Conservation (phyloP, 1,284 basidiomycete species). For the Cerioporus squamosus region DNA sequence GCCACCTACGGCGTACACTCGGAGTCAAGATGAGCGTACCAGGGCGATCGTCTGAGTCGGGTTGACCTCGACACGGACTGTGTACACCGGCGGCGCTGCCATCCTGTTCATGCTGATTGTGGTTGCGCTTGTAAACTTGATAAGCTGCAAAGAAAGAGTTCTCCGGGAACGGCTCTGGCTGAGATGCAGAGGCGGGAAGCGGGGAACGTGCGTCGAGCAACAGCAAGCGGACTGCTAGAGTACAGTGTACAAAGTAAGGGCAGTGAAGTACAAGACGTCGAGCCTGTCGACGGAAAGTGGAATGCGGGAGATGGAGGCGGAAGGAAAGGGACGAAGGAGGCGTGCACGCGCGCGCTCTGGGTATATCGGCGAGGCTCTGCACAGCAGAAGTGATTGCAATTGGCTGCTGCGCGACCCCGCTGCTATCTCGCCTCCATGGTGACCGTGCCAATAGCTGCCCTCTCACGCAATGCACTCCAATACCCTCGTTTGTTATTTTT, state of each 20-base stretch:
- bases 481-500: conserved; percentile 15
- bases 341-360: conserved; percentile 3
- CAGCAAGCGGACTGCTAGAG: conserved; percentile 21
- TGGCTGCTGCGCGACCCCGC: neutral
- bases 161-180: conserved; percentile 20
- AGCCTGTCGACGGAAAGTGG: conserved; percentile 36
- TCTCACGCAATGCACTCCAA: neutral
- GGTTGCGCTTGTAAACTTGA: conserved; percentile 4
- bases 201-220: conserved; percentile 20
- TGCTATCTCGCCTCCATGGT: conserved; percentile 20
- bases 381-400: neutral
- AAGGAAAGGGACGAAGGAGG: conserved; percentile 4
- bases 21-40: conserved; percentile 4
- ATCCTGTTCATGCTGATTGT: conserved; percentile 11
- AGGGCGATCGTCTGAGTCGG: conserved; percentile 22
- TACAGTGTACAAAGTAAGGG: conserved; percentile 20
- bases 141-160: conserved; percentile 6
- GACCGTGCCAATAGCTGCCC: conserved; percentile 6
- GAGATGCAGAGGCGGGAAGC: neutral
- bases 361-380: conserved; percentile 21
- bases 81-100: conserved; percentile 17
- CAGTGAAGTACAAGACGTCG: conserved; percentile 29
- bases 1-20: neutral
- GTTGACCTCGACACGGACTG: conserved; percentile 8
- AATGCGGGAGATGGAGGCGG: conserved; percentile 11